phyloP scores from a whole-genome alignment of 352 stramenopile genomes.

The Globisporangium nunn region DNA sequence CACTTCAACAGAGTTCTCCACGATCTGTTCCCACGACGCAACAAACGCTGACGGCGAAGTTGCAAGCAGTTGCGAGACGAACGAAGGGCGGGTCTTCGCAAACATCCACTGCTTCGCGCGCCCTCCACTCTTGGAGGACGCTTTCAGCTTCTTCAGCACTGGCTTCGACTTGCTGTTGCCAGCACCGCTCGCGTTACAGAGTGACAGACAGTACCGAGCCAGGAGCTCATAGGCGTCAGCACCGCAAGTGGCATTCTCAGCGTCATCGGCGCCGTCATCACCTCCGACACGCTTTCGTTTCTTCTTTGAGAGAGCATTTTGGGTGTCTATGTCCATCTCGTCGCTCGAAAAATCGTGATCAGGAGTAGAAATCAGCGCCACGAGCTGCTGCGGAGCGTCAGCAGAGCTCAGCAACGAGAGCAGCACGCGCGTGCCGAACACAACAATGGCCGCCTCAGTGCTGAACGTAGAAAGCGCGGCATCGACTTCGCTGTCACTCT shows the following conservation, averaged over 20 bases:
- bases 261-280: not conserved
- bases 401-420: conserved; percentile 26
- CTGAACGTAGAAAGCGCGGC: conserved; percentile 15
- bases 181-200: not conserved
- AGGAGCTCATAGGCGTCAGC: conserved; percentile 34
- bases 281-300: conserved; percentile 11
- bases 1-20: conserved; percentile 23
- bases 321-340: not conserved
- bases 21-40: conserved; percentile 28
- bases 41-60: conserved; percentile 21
- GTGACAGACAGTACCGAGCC: conserved; percentile 19
- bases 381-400: conserved; percentile 27
- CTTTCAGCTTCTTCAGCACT: conserved; percentile 7
- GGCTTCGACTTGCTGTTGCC: conserved; percentile 1
- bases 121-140: not conserved
- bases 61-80: conserved; percentile 15
- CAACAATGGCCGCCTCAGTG: conserved; percentile 18
- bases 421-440: conserved; percentile 37
- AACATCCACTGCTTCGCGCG: conserved; percentile 6
- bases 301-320: conserved; percentile 6
- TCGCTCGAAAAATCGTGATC: not conserved
- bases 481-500: not conserved
- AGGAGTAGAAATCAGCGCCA: conserved; percentile 29
- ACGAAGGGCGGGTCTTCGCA: not conserved
- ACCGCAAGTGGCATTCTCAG: not conserved